Percentiles rank a stretch among this genome's conserved stretches.
These are phyloP conservation scores for Glarea lozoyensis DNA, from an alignment of 495 filamentous ascomycete species.

Conservation along the genomic window DNA sequence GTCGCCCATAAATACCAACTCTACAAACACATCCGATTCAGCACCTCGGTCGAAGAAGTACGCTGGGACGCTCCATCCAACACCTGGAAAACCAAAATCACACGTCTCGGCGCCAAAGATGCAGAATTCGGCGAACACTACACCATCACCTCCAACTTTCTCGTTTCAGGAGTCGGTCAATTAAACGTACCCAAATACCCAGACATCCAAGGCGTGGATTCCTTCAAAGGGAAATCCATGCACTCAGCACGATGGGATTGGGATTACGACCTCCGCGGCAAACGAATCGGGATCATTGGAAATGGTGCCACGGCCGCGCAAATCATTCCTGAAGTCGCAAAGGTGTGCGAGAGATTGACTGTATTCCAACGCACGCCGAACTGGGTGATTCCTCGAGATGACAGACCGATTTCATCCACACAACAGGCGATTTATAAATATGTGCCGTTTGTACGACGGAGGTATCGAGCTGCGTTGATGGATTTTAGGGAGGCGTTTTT, in stretches of 20 bases:
- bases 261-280: constrained; percentile 38
- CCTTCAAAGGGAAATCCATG: constrained; percentile 48
- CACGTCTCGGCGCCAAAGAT: constrained; percentile 25
- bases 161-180: constrained; percentile 57
- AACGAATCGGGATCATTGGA: constrained; percentile 43
- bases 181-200: constrained; percentile 53
- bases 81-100: constrained; percentile 28
- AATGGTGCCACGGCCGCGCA: constrained; percentile 63
- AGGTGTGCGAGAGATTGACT: constrained; percentile 41
- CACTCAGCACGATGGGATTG: constrained; percentile 44
- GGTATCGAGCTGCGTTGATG: constrained; percentile 38
- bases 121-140: constrained; percentile 40
- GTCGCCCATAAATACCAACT: constrained; percentile 51
- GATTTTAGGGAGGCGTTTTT: constrained; percentile 37
- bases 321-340: constrained; percentile 56
- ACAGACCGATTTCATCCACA: constrained; percentile 8
- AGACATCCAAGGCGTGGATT: constrained; percentile 44
- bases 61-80: constrained; percentile 47
- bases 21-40: constrained; percentile 49
- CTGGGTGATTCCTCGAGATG: constrained; percentile 38
- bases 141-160: constrained; percentile 45
- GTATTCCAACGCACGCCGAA: constrained; percentile 63
- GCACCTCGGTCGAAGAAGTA: constrained; percentile 46
- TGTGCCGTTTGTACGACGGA: constrained; percentile 35
- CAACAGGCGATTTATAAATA: constrained; percentile 25